Conservation (phyloP, 108 stramenopile genomes). For the Phaeodactylum tricornutum region DNA sequence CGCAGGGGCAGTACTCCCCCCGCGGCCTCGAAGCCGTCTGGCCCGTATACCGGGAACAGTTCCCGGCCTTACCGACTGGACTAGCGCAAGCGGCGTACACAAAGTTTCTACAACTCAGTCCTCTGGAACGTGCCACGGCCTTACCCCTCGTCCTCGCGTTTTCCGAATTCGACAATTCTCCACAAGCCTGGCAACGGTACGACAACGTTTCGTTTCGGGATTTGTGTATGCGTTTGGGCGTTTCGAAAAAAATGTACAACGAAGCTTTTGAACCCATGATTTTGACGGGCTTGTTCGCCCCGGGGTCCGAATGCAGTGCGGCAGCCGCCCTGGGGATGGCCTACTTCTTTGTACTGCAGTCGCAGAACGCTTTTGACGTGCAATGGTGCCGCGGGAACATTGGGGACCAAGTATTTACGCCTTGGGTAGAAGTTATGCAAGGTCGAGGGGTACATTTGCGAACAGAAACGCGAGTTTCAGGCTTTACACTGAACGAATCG, state of each 20-base stretch:
- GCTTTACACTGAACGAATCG: constrained; percentile 20
- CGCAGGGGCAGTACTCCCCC: constrained; percentile 67
- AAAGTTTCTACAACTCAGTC: constrained; percentile 35
- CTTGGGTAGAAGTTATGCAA: constrained; percentile 53
- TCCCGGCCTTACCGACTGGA: constrained; percentile 42
- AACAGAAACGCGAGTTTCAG: constrained; percentile 31
- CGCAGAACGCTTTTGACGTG: constrained; percentile 72
- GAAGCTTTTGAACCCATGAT: constrained; percentile 85
- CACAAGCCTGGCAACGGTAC: constrained; percentile 52
- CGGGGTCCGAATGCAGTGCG: constrained; percentile 67
- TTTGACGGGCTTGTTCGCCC: constrained; percentile 70
- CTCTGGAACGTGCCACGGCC: constrained; percentile 42
- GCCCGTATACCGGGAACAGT: constrained; percentile 42
- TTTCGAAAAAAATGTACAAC: constrained; percentile 43
- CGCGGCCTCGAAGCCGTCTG: constrained; percentile 60
- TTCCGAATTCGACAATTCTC: constrained; percentile 62
- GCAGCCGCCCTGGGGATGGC: constrained; percentile 83
- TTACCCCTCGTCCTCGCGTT: constrained; percentile 59
- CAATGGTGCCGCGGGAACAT: constrained; percentile 73
- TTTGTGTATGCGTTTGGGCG: constrained; percentile 55
- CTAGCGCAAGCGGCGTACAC: constrained; percentile 61
- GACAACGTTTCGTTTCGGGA: constrained; percentile 66
- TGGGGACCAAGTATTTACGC: constrained; percentile 64
- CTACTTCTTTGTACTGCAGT: constrained; percentile 73
- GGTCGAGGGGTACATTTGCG: constrained; percentile 30